Conservation (phyloP, 305 asterid genomes). For the Striga hermonthica region DNA sequence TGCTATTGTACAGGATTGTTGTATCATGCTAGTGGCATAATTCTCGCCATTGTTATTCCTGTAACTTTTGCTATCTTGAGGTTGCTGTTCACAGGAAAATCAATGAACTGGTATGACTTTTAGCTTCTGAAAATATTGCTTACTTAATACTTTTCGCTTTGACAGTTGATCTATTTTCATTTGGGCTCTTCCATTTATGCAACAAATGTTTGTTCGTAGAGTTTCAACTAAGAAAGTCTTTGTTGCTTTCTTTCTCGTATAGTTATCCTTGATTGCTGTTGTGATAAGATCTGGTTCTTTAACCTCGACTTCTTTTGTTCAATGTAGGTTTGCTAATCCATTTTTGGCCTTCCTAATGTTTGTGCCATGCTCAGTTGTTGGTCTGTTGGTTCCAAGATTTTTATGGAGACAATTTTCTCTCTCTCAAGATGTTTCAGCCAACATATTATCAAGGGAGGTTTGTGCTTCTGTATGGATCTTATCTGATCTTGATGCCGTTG, state of each 20-base stretch:
- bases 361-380: conserved; percentile 85
- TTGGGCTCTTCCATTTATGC: conserved; percentile 9
- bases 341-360: conserved; percentile 83
- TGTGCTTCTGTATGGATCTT: conserved; percentile 28
- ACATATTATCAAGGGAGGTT: conserved; percentile 62
- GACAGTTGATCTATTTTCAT: conserved; percentile 20
- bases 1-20: conserved; percentile 61
- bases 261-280: conserved; percentile 10
- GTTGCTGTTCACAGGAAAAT: conserved; percentile 59
- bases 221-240: background rate
- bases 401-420: conserved; percentile 65
- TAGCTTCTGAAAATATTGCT: conserved; percentile 11
- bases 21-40: conserved; percentile 66
- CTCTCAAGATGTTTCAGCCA: conserved; percentile 54
- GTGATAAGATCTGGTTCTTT: conserved; percentile 10
- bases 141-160: conserved; percentile 20
- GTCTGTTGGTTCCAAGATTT: conserved; percentile 74
- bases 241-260: conserved; percentile 13
- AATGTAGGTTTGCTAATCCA: conserved; percentile 77
- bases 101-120: conserved; percentile 83
- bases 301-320: conserved; percentile 26
- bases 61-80: conserved; percentile 63
- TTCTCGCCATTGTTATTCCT: conserved; percentile 74
- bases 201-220: conserved; percentile 4
- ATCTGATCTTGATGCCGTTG: conserved; percentile 14